These are phyloP conservation scores for Balakata baccata DNA, from an alignment of 345 rosid genomes.

Conservation along the genomic window DNA sequence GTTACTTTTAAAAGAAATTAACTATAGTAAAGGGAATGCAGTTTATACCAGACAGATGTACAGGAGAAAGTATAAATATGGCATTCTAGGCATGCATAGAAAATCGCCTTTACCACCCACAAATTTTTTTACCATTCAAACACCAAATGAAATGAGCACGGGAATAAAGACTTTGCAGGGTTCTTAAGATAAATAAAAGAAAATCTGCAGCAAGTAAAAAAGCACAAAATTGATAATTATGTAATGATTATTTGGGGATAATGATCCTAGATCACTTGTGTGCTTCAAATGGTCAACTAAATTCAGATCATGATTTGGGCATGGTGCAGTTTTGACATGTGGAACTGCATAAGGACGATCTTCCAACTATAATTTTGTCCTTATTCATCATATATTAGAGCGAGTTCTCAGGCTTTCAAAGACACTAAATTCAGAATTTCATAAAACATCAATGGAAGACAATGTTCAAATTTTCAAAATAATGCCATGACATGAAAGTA, in stretches of 20 bases:
- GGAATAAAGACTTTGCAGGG: not conserved
- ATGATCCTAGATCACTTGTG: not conserved
- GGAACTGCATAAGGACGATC: not conserved
- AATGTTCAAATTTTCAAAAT: not conserved
- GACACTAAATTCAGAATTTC: not conserved
- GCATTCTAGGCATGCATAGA: not conserved
- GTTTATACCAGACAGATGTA: not conserved
- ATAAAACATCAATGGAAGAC: not conserved
- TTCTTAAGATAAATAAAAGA: not conserved
- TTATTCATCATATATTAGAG: not conserved
- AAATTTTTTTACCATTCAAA: not conserved
- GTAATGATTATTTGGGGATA: not conserved
- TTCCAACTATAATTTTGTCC: not conserved
- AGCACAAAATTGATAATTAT: not conserved
- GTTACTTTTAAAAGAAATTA: not conserved
- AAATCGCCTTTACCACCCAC: not conserved
- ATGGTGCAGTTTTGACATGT: not conserved
- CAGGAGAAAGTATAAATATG: constrained; percentile 1
- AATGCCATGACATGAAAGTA: not conserved
- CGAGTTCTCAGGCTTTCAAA: too few relatives aligned
- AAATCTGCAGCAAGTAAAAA: not conserved
- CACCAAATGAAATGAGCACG: not conserved
- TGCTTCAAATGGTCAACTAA: not conserved
- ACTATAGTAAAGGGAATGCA: not conserved
- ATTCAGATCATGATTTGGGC: not conserved